phyloP scores from a whole-genome alignment of 345 rosid genomes.

The Kandelia obovata region DNA sequence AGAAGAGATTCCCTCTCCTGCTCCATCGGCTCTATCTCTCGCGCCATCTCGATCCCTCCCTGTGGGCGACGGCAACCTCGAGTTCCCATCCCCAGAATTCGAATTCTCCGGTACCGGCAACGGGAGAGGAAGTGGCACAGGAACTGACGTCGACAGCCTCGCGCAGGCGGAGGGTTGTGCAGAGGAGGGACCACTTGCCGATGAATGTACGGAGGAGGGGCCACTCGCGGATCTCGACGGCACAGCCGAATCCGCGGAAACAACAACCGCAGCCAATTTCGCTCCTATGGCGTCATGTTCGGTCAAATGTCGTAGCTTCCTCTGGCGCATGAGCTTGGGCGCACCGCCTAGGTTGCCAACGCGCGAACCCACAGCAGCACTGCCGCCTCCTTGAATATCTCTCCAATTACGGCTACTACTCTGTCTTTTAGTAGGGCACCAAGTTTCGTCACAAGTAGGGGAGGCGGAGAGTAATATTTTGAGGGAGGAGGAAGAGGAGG shows the following conservation, averaged over 20 bases:
- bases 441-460: not conserved
- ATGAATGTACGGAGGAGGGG: constrained; percentile 8
- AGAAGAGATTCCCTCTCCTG: constrained; percentile 35
- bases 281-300: constrained; percentile 39
- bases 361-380: too few relatives aligned
- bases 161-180: constrained; percentile 7
- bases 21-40: constrained; percentile 25
- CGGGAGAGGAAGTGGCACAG: constrained; percentile 54
- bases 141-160: constrained; percentile 26
- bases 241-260: constrained; percentile 11
- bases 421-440: not conserved
- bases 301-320: constrained; percentile 54
- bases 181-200: constrained; percentile 16
- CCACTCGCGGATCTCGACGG: constrained; percentile 32
- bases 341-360: constrained; percentile 15
- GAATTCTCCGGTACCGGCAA: constrained; percentile 44
- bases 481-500: constrained; percentile 24
- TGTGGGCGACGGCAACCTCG: constrained; percentile 32
- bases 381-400: not conserved
- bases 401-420: not conserved
- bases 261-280: constrained; percentile 2
- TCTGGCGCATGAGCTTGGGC: constrained; percentile 48
- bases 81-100: constrained; percentile 30
- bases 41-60: constrained; percentile 35
- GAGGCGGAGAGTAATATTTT: constrained; percentile 8